These are phyloP conservation scores for Cryphonectria nitschkei DNA, from an alignment of 2,329 filamentous ascomycete genomes.

Conservation along the genomic window DNA sequence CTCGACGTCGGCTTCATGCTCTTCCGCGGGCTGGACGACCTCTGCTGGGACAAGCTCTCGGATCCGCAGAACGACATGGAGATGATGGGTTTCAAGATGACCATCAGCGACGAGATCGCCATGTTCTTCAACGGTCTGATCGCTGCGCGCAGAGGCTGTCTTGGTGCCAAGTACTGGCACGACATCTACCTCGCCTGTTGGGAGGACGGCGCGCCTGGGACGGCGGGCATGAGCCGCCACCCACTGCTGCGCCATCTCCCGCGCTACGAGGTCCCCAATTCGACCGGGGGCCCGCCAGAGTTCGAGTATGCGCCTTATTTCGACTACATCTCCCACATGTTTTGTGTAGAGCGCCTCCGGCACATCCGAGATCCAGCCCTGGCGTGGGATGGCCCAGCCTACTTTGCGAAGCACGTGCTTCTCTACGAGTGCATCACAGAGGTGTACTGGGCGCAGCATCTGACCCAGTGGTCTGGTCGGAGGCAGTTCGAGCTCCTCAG, in stretches of 20 bases:
- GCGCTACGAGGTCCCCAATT: constrained; percentile 13
- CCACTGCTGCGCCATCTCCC: constrained; percentile 12
- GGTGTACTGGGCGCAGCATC: constrained; percentile 16
- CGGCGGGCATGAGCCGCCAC: constrained; percentile 37
- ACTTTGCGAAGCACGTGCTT: constrained; percentile 18
- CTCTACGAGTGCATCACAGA: constrained; percentile 8
- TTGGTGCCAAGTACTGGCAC: constrained; percentile 50
- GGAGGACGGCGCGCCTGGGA: constrained; percentile 35
- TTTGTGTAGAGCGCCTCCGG: constrained; percentile 13
- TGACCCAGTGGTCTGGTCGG: constrained; percentile 7
- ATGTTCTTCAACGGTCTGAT: constrained; percentile 32
- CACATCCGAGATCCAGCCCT: constrained; percentile 3
- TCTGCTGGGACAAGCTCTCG: constrained; percentile 40
- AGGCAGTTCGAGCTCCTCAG: constrained; percentile 20
- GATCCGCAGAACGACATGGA: constrained; percentile 37
- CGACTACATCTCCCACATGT: constrained; percentile 7
- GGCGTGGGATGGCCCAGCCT: constrained; percentile 13
- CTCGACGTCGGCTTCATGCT: constrained; percentile 45
- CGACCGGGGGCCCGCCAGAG: neutral
- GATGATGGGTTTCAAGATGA: constrained; percentile 41
- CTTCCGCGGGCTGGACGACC: constrained; percentile 38
- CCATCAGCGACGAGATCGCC: constrained; percentile 16
- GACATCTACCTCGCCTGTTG: constrained; percentile 42
- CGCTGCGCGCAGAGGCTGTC: constrained; percentile 44
- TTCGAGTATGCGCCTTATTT: constrained; percentile 3